Evolutionary conservation across 177 flowering plant species (phyloP).

Genomic region (Vitis hybrid): DNA sequence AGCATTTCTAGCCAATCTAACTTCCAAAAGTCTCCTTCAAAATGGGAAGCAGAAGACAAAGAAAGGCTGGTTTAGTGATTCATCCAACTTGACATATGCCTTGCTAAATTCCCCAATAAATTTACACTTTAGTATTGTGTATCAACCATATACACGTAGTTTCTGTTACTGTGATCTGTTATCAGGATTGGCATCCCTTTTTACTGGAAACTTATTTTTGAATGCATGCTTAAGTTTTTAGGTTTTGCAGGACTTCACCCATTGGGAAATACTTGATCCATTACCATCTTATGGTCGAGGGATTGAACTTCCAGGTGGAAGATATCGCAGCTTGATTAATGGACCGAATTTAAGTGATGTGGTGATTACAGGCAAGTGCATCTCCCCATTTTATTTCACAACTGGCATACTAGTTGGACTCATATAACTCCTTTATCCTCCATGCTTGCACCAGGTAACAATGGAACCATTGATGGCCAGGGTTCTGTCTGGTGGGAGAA

Average conservation of each 20-base stretch:
- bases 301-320: constrained; percentile 36
- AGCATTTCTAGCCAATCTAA: too few relatives aligned
- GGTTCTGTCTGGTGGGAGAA: constrained; percentile 72
- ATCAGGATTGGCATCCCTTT: not conserved
- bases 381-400: not conserved
- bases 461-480: constrained; percentile 77
- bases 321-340: constrained; percentile 41
- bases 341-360: constrained; percentile 33
- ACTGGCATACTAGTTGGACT: not conserved
- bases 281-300: constrained; percentile 56
- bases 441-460: constrained; percentile 46
- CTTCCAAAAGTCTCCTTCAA: too few relatives aligned
- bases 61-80: too few relatives aligned
- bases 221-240: not conserved
- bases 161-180: too few relatives aligned
- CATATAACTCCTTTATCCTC: not conserved
- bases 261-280: constrained; percentile 41
- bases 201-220: not conserved
- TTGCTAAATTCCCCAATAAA: too few relatives aligned
- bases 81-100: too few relatives aligned
- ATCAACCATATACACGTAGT: too few relatives aligned
- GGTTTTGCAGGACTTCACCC: constrained; percentile 26
- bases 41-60: too few relatives aligned
- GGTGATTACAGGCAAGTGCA: constrained; percentile 16
- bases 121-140: too few relatives aligned